Evolutionary conservation across 192 early-diverging fungal genomes (phyloP), one percentile per base, ranked within the genome.

Genomic region (Bifiguratus adelaidae): DNA sequence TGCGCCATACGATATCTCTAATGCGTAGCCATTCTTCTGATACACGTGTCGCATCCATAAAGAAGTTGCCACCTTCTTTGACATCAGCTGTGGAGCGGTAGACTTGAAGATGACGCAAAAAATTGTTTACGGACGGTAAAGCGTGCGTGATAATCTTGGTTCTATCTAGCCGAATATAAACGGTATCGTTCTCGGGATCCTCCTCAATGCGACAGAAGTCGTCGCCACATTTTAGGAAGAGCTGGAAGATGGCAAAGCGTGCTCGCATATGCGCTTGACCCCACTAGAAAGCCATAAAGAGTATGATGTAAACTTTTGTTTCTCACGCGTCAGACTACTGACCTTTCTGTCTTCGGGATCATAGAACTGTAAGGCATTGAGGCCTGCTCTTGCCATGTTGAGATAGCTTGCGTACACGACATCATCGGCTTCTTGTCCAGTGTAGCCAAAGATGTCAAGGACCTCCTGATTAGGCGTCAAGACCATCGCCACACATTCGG

Each of bases 261-360:
- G 73, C 77, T 48, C 70, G 73, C 67, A 73, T 77, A 52, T 80
- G 77, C 8, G 76, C 76, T 58, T 80, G 68, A n/a, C 66, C 66
- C 62, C 62, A 68, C 57, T 60, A n/a, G n/a, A n/a, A n/a, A n/a
- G n/a, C n/a, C n/a, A n/a, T n/a, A 50, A 26, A 48, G 4, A 4
- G 2, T 3, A 4, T 13, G 34, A 7, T 57, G 1, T 15, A n/a
- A 13, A n/a, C 22, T 13, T 43, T 60, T 61, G 34, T 30, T 65
- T 23, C 18, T n/a, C 41, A 23, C 41, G 22, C 7, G 13, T 24
- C 9, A 15, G n/a, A 5, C 11, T 24, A 8, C 30, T 41, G 54
- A 65, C 66, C 55, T 58, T 56, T 40, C 61, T 58, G 12, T 52
- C 38, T 34, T 9, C 28, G 11, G 70, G 70, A 26, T 69, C 61